Percentiles rank a stretch among this genome's conserved stretches.
phyloP scores from a whole-genome alignment of 2,329 filamentous ascomycete genomes.

The Penicillium palitans region DNA sequence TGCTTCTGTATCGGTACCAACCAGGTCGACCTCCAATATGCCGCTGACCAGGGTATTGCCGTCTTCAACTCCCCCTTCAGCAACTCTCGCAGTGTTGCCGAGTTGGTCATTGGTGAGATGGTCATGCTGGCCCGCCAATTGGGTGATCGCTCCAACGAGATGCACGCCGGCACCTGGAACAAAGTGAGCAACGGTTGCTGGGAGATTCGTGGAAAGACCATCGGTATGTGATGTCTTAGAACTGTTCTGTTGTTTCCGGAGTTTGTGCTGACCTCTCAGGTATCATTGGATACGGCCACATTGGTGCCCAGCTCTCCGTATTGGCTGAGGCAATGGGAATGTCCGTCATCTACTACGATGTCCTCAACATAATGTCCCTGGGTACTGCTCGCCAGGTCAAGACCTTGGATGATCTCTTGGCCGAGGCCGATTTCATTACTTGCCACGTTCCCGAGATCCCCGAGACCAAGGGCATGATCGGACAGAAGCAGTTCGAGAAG shows the following conservation, averaged over 20 bases:
- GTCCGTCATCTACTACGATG: constrained; percentile 96
- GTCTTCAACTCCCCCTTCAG: constrained; percentile 99
- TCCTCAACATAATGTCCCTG: constrained; percentile 89
- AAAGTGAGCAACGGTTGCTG: constrained; percentile 96
- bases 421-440: constrained; percentile 84
- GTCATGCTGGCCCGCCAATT: constrained; percentile 89
- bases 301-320: constrained; percentile 92
- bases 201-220: constrained; percentile 96
- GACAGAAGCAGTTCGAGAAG: constrained; percentile 70
- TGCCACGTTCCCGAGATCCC: constrained; percentile 91
- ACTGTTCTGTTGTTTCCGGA: background rate
- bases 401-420: constrained; percentile 72
- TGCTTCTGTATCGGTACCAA: constrained; percentile 99
- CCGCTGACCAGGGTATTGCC: constrained; percentile 67
- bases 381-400: constrained; percentile 83
- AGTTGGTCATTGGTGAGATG: constrained; percentile 92
- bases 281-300: constrained; percentile 96
- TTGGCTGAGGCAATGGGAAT: constrained; percentile 97
- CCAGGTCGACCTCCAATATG: constrained; percentile 48
- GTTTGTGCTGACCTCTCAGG: constrained; percentile 46
- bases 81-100: constrained; percentile 95
- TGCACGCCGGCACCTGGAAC: constrained; percentile 95
- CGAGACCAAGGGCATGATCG: constrained; percentile 92
- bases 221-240: constrained; percentile 57
- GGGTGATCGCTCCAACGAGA: constrained; percentile 86